A percentile compares a stretch with the other conserved stretches of the same genome.
These are phyloP conservation scores for Echinochloa phyllopogon DNA, from an alignment of 176 grass and related monocot species.

Conservation along the genomic window DNA sequence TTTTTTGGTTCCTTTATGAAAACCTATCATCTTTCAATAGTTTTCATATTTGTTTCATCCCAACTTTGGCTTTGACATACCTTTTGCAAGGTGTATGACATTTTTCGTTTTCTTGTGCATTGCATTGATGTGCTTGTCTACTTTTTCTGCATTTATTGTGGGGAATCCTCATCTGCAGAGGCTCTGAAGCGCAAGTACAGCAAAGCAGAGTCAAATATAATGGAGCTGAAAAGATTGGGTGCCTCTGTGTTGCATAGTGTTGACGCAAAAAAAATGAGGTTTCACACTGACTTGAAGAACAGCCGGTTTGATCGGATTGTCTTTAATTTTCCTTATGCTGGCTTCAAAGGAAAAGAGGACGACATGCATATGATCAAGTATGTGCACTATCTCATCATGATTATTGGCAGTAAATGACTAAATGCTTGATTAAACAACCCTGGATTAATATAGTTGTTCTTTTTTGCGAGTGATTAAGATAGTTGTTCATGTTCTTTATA, in stretches of 20 bases:
- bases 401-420: not conserved
- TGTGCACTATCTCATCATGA: constrained; percentile 13
- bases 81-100: constrained; percentile 16
- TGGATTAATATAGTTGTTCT: not conserved
- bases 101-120: constrained; percentile 18
- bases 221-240: constrained; percentile 41
- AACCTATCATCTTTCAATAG: not conserved
- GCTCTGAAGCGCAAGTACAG: constrained; percentile 35
- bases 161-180: constrained; percentile 35
- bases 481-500: not conserved
- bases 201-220: constrained; percentile 58
- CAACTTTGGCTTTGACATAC: constrained; percentile 1
- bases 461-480: not conserved
- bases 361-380: constrained; percentile 53
- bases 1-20: not conserved
- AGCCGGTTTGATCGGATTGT: constrained; percentile 60
- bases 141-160: not conserved
- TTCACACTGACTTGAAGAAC: constrained; percentile 43
- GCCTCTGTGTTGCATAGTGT: constrained; percentile 49
- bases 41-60: constrained; percentile 3
- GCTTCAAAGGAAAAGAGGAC: constrained; percentile 54
- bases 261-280: constrained; percentile 46
- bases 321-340: constrained; percentile 73
- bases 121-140: not conserved
- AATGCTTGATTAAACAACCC: not conserved